Evolutionary conservation across 2,329 filamentous ascomycete species (phyloP), one percentile per base, ranked within the genome.

Genomic region (Claviceps paspali): DNA sequence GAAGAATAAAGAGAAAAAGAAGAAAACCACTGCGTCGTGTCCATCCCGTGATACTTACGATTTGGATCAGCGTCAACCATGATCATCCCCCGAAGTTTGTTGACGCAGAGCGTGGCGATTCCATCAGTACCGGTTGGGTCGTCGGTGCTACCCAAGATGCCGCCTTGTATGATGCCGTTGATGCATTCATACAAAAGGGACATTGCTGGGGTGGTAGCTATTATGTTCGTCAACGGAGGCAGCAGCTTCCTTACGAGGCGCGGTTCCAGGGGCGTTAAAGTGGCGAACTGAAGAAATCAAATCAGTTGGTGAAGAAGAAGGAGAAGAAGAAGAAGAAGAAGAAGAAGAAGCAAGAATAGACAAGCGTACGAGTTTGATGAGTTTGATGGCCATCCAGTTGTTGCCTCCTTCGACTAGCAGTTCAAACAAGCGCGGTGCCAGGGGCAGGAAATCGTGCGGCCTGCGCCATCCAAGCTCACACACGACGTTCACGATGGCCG

Each of bases 301-400:
- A 22, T n/a, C n/a, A n/a, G n/a, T n/a, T n/a, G n/a, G n/a, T n/a
- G n/a, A n/a, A n/a, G n/a, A n/a, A n/a, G n/a, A n/a, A n/a, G n/a
- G n/a, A n/a, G n/a, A n/a, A n/a, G n/a, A n/a, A n/a, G n/a, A n/a
- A n/a, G n/a, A n/a, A n/a, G n/a, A n/a, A n/a, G n/a, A n/a, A n/a
- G n/a, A n/a, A n/a, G n/a, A n/a, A n/a, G n/a, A n/a, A n/a, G n/a
- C n/a, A n/a, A n/a, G n/a, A n/a, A n/a, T n/a, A n/a, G n/a, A n/a
- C n/a, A n/a, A n/a, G n/a, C 52, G n/a, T 30, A 88, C 84, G 44
- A 98, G 70, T 61, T 98, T 98, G 56, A 98, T 96, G 44, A 98
- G 75, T 57, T 98, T 98, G 55, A 98, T 98, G 41, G 87, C 87
- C 88, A 98, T 96, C 91, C 91, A 98, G 59, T 98, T 98, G 59